Evolutionary conservation across 1,284 basidiomycete species (phyloP).

Genomic region (Ganoderma resinaceum): DNA sequence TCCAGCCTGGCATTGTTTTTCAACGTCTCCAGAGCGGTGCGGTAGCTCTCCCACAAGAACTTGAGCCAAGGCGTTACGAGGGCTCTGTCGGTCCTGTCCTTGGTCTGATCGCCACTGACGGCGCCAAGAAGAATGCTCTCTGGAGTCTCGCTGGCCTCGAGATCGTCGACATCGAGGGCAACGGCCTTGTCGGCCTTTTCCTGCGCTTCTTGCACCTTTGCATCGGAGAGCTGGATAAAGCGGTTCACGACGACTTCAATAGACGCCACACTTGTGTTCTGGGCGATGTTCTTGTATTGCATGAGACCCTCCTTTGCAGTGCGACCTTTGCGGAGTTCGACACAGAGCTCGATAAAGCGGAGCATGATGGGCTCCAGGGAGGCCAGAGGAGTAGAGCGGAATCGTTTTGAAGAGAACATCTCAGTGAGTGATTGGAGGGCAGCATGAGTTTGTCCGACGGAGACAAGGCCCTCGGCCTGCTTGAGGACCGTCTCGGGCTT

Average conservation of each 20-base stretch:
- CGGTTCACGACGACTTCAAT: constrained; percentile 93
- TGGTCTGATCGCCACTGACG: constrained; percentile 91
- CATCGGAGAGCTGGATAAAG: constrained; percentile 90
- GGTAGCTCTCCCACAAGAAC: constrained; percentile 98
- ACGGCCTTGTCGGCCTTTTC: constrained; percentile 78
- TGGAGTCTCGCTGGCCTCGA: constrained; percentile 92
- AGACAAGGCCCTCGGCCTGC: constrained; percentile 91
- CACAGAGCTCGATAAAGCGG: constrained; percentile 94
- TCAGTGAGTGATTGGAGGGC: constrained; percentile 91
- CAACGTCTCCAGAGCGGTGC: constrained; percentile 95
- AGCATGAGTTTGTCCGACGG: constrained; percentile 88
- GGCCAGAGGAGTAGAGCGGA: constrained; percentile 89
- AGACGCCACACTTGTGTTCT: constrained; percentile 90
- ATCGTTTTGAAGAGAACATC: constrained; percentile 94
- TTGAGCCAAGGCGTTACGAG: constrained; percentile 98
- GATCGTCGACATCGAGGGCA: constrained; percentile 85
- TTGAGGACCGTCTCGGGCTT: constrained; percentile 93
- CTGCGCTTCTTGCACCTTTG: constrained; percentile 88
- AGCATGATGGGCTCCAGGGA: constrained; percentile 97
- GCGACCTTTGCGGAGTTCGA: constrained; percentile 93
- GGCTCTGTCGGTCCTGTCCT: constrained; percentile 95
- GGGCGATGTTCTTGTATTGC: constrained; percentile 97
- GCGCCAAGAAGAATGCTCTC: constrained; percentile 90
- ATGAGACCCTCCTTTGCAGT: constrained; percentile 95
- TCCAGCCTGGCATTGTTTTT: constrained; percentile 98